Percentiles rank a stretch among this genome's conserved stretches.
These are phyloP conservation scores for Poterioochromonas sp. DNA, from an alignment of 352 stramenopile genomes.

Conservation along the genomic window DNA sequence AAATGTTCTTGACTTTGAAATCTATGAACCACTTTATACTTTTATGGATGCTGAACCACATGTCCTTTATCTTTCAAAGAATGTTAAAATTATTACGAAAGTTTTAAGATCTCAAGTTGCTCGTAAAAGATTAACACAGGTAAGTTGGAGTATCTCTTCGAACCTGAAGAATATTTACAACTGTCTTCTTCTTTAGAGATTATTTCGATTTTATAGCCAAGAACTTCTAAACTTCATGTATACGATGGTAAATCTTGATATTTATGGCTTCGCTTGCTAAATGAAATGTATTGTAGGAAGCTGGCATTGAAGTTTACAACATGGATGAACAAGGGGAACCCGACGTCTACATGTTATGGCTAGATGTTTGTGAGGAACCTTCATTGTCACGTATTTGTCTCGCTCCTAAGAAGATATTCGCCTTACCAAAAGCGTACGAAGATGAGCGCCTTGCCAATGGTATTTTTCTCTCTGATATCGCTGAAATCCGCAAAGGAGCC, in stretches of 20 bases:
- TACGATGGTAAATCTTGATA: not conserved
- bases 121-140: not conserved
- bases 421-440: not conserved
- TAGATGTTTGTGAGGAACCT: slow-evolving; percentile 3
- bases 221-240: not conserved
- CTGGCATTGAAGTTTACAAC: slow-evolving; percentile 10
- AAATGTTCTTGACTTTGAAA: not conserved
- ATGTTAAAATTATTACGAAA: not conserved
- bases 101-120: not conserved
- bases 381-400: not conserved
- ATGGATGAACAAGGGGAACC: not conserved
- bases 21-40: not conserved
- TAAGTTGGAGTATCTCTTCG: not conserved
- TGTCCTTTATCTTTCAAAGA: not conserved
- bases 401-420: not conserved
- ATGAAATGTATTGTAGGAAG: not conserved
- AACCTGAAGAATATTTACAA: not conserved
- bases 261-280: not conserved
- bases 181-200: not conserved
- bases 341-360: not conserved
- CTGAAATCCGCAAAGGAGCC: not conserved
- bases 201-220: slow-evolving; percentile 6
- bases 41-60: not conserved
- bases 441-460: not conserved
- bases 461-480: slow-evolving; percentile 5